Conservation (phyloP, 2,329 filamentous ascomycete species). For the Ophiostoma triangulosporum region DNA sequence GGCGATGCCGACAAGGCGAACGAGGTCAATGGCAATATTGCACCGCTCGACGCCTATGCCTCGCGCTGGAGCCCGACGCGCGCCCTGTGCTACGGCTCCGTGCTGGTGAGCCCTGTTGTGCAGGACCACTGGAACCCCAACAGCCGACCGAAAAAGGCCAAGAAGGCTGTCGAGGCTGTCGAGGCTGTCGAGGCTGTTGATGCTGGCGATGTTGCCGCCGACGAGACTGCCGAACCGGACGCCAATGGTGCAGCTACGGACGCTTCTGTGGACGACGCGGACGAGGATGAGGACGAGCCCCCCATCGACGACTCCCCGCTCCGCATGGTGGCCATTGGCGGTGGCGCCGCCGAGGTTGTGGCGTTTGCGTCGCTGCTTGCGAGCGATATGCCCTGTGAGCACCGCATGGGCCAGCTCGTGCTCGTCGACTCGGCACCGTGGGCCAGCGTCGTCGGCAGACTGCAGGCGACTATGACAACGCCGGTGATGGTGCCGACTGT, state of each 20-base stretch:
- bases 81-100: slow-evolving; percentile 62
- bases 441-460: slow-evolving; percentile 44
- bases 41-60: slow-evolving; percentile 64
- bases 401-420: slow-evolving; percentile 30
- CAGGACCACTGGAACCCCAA: slow-evolving; percentile 6
- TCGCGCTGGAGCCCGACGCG: slow-evolving; percentile 82
- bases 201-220: too few relatives aligned
- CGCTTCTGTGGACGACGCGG: not conserved
- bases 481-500: slow-evolving; percentile 26
- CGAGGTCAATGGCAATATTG: not conserved
- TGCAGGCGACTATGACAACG: slow-evolving; percentile 37
- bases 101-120: slow-evolving; percentile 26
- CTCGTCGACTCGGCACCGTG: slow-evolving; percentile 79
- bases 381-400: slow-evolving; percentile 4
- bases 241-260: not conserved
- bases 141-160: not conserved
- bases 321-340: slow-evolving; percentile 27
- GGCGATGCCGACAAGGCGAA: not conserved
- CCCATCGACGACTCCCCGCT: not conserved
- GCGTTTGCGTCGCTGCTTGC: slow-evolving; percentile 35
- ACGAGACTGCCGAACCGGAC: too few relatives aligned
- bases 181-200: too few relatives aligned
- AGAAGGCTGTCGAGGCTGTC: not conserved
- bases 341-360: slow-evolving; percentile 49
- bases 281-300: not conserved